These are phyloP conservation scores for Pythium folliculosum DNA, from an alignment of 352 stramenopile genomes.

Conservation along the genomic window DNA sequence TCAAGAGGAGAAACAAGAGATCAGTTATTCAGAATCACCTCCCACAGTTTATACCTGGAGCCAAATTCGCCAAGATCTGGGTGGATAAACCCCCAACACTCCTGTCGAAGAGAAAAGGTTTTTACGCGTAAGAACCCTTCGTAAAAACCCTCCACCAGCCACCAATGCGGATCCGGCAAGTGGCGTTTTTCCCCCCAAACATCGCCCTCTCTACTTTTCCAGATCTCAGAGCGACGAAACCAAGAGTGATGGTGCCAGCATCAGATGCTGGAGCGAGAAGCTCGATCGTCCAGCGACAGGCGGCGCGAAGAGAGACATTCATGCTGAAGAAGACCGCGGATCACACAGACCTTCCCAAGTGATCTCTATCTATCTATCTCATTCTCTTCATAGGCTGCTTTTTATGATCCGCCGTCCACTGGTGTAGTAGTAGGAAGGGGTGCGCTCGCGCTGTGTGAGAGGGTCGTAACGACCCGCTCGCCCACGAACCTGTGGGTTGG, in stretches of 20 bases:
- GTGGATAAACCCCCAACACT: slow-evolving; percentile 10
- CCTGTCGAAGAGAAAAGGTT: not conserved
- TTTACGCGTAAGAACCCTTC: slow-evolving; percentile 26
- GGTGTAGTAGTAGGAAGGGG: too few species aligned
- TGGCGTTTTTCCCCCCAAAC: slow-evolving; percentile 19
- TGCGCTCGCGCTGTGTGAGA: not conserved
- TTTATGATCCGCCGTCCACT: not conserved
- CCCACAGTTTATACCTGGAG: slow-evolving; percentile 10
- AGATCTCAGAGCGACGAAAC: slow-evolving; percentile 17
- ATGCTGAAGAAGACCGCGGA: not conserved
- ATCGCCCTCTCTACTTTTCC: not conserved
- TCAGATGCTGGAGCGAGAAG: not conserved
- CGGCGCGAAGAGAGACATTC: not conserved
- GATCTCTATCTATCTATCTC: not conserved
- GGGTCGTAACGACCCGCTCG: not conserved
- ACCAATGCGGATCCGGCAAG: slow-evolving; percentile 20
- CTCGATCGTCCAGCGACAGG: too few species aligned
- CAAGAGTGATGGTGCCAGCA: slow-evolving; percentile 28
- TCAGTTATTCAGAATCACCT: not conserved
- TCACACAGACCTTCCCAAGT: not conserved
- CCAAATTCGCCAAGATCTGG: slow-evolving; percentile 14
- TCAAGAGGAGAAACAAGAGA: slow-evolving; percentile 12
- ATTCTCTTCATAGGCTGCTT: not conserved
- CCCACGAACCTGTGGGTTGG: not conserved
- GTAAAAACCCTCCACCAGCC: slow-evolving; percentile 22